Conservation (phyloP, 2,329 filamentous ascomycete genomes). For the Helotiales sp. region DNA sequence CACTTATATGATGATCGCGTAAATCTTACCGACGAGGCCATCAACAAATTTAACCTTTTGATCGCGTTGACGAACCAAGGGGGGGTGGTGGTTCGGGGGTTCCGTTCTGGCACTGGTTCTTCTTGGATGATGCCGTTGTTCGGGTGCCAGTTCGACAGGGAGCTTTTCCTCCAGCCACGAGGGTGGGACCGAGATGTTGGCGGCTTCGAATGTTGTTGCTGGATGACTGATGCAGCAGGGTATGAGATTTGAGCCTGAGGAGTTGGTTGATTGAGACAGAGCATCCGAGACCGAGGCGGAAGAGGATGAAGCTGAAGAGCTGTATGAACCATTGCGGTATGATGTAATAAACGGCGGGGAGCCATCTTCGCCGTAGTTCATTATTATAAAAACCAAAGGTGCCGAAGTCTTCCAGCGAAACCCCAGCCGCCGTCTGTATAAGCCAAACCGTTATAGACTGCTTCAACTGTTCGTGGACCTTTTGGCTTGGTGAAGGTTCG, state of each 20-base stretch:
- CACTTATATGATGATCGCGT: constrained; percentile 40
- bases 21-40: constrained; percentile 89
- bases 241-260: constrained; percentile 61
- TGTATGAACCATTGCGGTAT: constrained; percentile 64
- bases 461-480: constrained; percentile 48
- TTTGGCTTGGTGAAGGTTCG: constrained; percentile 49
- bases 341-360: constrained; percentile 57
- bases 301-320: constrained; percentile 74
- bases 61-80: constrained; percentile 84
- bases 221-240: constrained; percentile 42
- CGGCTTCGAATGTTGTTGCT: constrained; percentile 13
- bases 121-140: constrained; percentile 64
- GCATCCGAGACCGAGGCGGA: constrained; percentile 76
- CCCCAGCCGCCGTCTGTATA: constrained; percentile 62
- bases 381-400: constrained; percentile 53
- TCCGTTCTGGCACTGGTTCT: constrained; percentile 59
- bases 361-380: constrained; percentile 59
- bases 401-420: constrained; percentile 36
- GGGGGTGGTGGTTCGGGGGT: constrained; percentile 68
- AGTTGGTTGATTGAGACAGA: constrained; percentile 68
- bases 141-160: constrained; percentile 57
- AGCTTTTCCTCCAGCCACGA: too few species aligned
- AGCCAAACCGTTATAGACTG: constrained; percentile 55
- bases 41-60: constrained; percentile 96
- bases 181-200: too few species aligned